Base-by-base conservation (phyloP, 1,139 yeast species). In the Cylindricascospora bacillispora region DNA sequence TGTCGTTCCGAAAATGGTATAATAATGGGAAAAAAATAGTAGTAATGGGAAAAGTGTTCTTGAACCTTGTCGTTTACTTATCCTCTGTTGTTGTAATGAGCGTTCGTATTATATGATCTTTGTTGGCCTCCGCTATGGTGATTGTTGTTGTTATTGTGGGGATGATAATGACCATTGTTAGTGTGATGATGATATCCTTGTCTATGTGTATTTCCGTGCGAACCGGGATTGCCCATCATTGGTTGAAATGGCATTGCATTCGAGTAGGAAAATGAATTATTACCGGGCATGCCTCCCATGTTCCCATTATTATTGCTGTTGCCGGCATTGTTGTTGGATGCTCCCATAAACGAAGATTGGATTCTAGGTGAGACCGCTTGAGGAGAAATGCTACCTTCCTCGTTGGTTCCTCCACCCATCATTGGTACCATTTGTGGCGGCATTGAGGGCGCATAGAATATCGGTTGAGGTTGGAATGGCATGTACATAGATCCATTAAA, bases 381-480 rank as follows among this genome's bases (percentile, higher is more conserved):
- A 10, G 52, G 52, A 6, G 51, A 38, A 10, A 45, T 43, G 19
- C 38, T 39, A 5, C 46, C 32, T 13, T 7, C 26, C 13, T 13
- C 10, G 11, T 17, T 27, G 4, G 21, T 28, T 22, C 25, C 19
- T 12, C 26, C 32, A 13, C 43, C 42, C 43, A 45, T 41, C 38
- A 47, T 36, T 15, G 49, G 44, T 40, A 46, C 39, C 54, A 49
- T 48, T 23, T 45, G 54, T 15, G 46, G 47, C 46, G 50, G 45
- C 11, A 45, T 40, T 12, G 55, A 22, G 5, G 27, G 56, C n/a
- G n/a, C n/a, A 29, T 49, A 50, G 32, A 48, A 49, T 41, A 49
- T 39, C 15, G 56, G 52, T 33, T 49, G 55, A 10, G 54, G 54
- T 34, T 52, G 57, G 35, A 45, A 47, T 20, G 56, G 56, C 44